A percentile compares a stretch with the other conserved stretches of the same genome.
Conservation (phyloP, 768 basidiomycete species). For the Xerocomus spinulosus region DNA sequence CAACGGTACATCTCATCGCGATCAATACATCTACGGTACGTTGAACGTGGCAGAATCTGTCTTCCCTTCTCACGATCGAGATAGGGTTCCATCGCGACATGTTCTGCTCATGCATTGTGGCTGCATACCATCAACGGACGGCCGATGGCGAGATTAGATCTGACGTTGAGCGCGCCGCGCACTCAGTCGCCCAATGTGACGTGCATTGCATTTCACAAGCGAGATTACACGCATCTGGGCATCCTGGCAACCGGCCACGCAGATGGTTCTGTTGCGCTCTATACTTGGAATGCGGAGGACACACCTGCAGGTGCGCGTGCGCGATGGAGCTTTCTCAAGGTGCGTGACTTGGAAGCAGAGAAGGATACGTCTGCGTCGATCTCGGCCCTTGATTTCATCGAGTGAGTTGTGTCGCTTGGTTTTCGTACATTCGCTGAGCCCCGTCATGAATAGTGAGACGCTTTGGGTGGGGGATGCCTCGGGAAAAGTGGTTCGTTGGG, state of each 20-base stretch:
- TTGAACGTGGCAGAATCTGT: background rate
- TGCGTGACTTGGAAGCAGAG: constrained; percentile 63
- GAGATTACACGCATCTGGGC: constrained; percentile 76
- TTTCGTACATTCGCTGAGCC: too few relatives aligned
- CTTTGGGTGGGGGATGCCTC: constrained; percentile 24
- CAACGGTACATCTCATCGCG: constrained; percentile 60
- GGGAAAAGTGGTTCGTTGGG: constrained; percentile 25
- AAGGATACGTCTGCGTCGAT: constrained; percentile 40
- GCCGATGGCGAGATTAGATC: constrained; percentile 66
- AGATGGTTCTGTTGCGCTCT: constrained; percentile 72
- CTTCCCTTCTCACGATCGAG: constrained; percentile 3
- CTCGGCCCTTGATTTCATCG: constrained; percentile 77
- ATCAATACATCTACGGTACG: constrained; percentile 86
- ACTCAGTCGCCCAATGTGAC: constrained; percentile 52
- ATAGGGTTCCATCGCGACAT: constrained; percentile 86
- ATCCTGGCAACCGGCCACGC: constrained; percentile 77
- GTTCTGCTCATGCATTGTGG: constrained; percentile 64
- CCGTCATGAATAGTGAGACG: constrained; percentile 24
- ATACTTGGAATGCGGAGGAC: constrained; percentile 80
- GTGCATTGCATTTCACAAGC: constrained; percentile 80
- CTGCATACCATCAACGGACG: constrained; percentile 86
- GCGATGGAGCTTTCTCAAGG: constrained; percentile 67
- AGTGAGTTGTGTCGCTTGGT: constrained; percentile 41
- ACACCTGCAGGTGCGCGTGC: constrained; percentile 64
- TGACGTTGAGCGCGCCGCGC: constrained; percentile 43